phyloP scores from a whole-genome alignment of 129 eudicot genomes.

The Pseudognaphalium luteoalbum region DNA sequence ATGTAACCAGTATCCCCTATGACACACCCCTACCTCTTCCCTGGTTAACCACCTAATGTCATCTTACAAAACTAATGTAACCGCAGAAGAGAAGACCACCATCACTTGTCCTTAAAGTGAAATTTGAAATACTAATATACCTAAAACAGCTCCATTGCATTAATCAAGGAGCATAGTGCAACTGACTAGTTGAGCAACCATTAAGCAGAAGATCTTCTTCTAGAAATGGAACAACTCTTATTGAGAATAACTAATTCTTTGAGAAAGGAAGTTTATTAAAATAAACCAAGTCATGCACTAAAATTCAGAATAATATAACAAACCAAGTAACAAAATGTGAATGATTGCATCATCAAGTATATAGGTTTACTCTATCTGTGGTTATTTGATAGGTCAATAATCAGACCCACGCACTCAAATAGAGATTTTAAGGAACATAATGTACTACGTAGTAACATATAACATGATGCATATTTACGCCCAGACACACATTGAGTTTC shows the following conservation, averaged over 20 bases:
- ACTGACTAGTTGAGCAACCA: neutral
- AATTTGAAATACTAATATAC: neutral
- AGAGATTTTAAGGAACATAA: slow-evolving; percentile 10
- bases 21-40: slow-evolving; percentile 1
- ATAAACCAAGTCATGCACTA: neutral
- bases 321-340: neutral
- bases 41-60: neutral
- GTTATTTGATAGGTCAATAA: neutral
- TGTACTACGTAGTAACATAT: neutral
- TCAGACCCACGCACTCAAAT: neutral
- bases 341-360: neutral
- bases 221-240: neutral
- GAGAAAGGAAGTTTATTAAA: neutral
- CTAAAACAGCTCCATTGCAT: neutral
- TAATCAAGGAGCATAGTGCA: neutral
- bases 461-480: neutral
- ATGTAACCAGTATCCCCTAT: neutral
- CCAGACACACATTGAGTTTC: neutral
- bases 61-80: neutral
- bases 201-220: neutral
- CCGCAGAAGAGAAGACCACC: neutral
- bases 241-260: neutral
- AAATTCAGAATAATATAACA: neutral
- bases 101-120: neutral
- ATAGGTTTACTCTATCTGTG: neutral